Percentiles rank a stretch among this genome's conserved stretches.
phyloP scores from a whole-genome alignment of 306 rosid species.

The Fragaria nilgerrensis region DNA sequence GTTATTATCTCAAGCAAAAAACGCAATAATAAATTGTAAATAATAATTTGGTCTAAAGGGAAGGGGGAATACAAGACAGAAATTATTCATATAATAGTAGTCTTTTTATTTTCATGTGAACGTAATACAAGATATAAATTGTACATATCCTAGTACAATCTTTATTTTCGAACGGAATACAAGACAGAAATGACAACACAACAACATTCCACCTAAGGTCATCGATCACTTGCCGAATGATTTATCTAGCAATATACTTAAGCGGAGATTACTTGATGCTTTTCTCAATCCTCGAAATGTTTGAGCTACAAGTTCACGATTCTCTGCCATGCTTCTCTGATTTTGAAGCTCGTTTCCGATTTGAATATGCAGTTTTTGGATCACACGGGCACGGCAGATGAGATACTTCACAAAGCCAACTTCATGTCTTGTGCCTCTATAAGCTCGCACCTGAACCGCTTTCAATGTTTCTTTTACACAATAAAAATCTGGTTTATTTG shows the following conservation, averaged over 20 bases:
- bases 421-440: slow-evolving; percentile 21
- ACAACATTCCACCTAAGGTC: neutral
- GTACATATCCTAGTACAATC: too few relatives aligned
- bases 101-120: too few relatives aligned
- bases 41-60: too few relatives aligned
- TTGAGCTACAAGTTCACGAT: neutral
- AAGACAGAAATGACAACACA: too few relatives aligned
- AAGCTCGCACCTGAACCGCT: slow-evolving; percentile 24
- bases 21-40: too few relatives aligned
- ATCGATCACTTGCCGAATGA: neutral
- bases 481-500: neutral
- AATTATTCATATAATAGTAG: too few relatives aligned
- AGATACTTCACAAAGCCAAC: slow-evolving; percentile 3
- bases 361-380: slow-evolving; percentile 8
- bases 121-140: too few relatives aligned
- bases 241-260: neutral
- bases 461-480: slow-evolving; percentile 6
- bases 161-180: too few relatives aligned
- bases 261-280: neutral
- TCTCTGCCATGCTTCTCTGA: neutral
- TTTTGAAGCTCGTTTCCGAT: neutral
- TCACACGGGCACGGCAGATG: neutral
- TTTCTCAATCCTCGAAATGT: neutral
- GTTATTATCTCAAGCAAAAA: too few relatives aligned
- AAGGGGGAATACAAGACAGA: too few relatives aligned